Base-by-base conservation (phyloP, 345 rosid genomes). In the Clarkia xantiana region DNA sequence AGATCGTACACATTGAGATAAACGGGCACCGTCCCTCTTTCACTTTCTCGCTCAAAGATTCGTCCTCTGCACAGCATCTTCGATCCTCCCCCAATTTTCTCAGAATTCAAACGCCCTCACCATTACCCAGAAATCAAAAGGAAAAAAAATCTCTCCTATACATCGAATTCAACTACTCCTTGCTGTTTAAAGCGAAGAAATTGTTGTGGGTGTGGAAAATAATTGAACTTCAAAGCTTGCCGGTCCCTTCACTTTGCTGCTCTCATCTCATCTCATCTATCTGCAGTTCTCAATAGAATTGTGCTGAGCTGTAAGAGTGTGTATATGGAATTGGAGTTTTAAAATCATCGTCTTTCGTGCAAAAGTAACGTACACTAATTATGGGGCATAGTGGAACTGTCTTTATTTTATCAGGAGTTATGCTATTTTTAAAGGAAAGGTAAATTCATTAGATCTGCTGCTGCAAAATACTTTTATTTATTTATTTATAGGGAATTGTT, bases 1-100 rank as follows among this genome's bases (percentile, higher is more conserved):
- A 91, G 87, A 75, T 91, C 98, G 60, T 91, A 91, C 10, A 91
- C 98, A 49, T 91, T 91, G 18, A 91, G 94, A 67, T 75, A 71
- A 49, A 91, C 98, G 0, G 96, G 87, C 23, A 84, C 81, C n/a
- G 95, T 79, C 62, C 94, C 98, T 57, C 62, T 54, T 8, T 73
- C 94, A 29, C 58, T 58, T 41, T 55, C 61, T 47, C 77, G 41
- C 13, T 68, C 43, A 72, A 67, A 49, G 36, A 29, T 29, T 29
- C 46, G 65, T 61, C 74, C 79, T 49, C 89, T 65, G 60, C 98
- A 84, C 65, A 81, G 62, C 98, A 86, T 89, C 23, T 55, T 46
- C 43, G 40, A 11, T 7, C 13, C 14, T 13, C 13, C n/a, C 62
- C 16, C 29, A 50, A 18, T 36, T n/a, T 19, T 54, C 13, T 15